A percentile compares a stretch with the other conserved stretches of the same genome.
Evolutionary conservation across 768 basidiomycete species (phyloP).

Genomic region (Serendipita vermifera): DNA sequence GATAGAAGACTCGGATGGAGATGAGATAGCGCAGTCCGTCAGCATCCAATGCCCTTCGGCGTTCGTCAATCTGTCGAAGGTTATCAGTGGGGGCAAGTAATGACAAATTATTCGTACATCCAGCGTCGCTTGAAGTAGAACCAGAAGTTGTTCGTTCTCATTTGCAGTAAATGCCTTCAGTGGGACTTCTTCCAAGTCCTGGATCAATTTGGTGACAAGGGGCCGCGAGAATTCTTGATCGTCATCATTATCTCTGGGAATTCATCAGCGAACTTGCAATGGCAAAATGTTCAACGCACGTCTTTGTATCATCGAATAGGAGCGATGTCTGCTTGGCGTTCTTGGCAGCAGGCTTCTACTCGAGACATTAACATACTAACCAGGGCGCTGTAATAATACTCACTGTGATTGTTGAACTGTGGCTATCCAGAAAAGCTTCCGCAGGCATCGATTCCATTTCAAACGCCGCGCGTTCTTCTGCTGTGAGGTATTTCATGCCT

Average conservation of each 20-base stretch:
- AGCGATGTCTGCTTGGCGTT: neutral
- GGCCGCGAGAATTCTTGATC: slow-evolving; percentile 48
- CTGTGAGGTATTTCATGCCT: slow-evolving; percentile 26
- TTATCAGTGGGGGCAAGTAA: slow-evolving; percentile 11
- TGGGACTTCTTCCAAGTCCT: slow-evolving; percentile 46
- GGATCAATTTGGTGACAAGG: slow-evolving; percentile 47
- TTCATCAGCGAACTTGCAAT: neutral
- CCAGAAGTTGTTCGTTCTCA: slow-evolving; percentile 72
- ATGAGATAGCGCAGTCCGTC: slow-evolving; percentile 90
- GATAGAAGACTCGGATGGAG: slow-evolving; percentile 84
- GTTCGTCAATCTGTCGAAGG: slow-evolving; percentile 64
- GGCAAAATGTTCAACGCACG: slow-evolving; percentile 23
- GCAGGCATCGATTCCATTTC: slow-evolving; percentile 42
- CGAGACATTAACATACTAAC: neutral
- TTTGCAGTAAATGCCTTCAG: slow-evolving; percentile 60
- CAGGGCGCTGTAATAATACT: neutral
- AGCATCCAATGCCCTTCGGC: slow-evolving; percentile 77
- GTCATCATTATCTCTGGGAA: slow-evolving; percentile 21
- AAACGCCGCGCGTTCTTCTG: slow-evolving; percentile 17
- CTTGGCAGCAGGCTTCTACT: neutral
- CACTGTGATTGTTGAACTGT: slow-evolving; percentile 13
- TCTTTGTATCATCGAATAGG: neutral
- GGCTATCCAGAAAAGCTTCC: slow-evolving; percentile 41
- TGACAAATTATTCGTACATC: slow-evolving; percentile 45
- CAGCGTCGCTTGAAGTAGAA: slow-evolving; percentile 74